A percentile compares a stretch with the other conserved stretches of the same genome.
These are phyloP conservation scores for Friedmanniomyces simplex DNA, from an alignment of 495 filamentous ascomycete genomes.

Conservation along the genomic window DNA sequence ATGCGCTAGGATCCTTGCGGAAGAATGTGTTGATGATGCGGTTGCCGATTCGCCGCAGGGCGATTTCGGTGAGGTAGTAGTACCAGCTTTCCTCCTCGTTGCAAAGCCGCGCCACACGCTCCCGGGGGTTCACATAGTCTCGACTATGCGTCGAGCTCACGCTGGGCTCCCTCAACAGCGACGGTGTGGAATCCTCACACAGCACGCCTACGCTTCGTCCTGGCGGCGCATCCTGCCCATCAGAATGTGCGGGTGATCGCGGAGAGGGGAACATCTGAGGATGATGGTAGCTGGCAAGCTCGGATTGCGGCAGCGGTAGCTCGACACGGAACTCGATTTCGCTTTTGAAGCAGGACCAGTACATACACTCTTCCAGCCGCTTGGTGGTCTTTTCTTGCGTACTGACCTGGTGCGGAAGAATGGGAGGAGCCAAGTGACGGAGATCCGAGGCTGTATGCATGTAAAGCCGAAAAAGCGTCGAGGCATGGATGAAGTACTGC, in stretches of 20 bases:
- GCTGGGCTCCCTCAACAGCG: no score
- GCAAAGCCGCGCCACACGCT: background rate
- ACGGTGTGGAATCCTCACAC: no score
- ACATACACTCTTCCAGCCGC: slow-evolving; percentile 24
- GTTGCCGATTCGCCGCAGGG: slow-evolving; percentile 15
- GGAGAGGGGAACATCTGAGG: slow-evolving; percentile 27
- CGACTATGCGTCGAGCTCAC: background rate
- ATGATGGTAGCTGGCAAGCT: slow-evolving; percentile 15
- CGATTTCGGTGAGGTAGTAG: slow-evolving; percentile 19
- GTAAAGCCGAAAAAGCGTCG: slow-evolving; percentile 6
- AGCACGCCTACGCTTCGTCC: no score
- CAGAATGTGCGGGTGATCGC: background rate
- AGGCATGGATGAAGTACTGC: slow-evolving; percentile 15
- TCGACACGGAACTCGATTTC: slow-evolving; percentile 28
- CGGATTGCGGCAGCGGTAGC: slow-evolving; percentile 20
- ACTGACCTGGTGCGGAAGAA: background rate
- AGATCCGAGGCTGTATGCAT: slow-evolving; percentile 3
- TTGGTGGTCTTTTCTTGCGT: background rate
- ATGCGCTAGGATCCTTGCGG: background rate
- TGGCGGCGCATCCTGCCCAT: no score
- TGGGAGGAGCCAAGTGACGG: background rate
- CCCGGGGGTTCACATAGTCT: background rate
- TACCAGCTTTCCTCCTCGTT: slow-evolving; percentile 17
- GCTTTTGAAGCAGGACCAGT: slow-evolving; percentile 32
- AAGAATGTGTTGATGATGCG: slow-evolving; percentile 19